Base-by-base conservation (phyloP, 208 protist species). In the Acanthamoeba royreba region DNA sequence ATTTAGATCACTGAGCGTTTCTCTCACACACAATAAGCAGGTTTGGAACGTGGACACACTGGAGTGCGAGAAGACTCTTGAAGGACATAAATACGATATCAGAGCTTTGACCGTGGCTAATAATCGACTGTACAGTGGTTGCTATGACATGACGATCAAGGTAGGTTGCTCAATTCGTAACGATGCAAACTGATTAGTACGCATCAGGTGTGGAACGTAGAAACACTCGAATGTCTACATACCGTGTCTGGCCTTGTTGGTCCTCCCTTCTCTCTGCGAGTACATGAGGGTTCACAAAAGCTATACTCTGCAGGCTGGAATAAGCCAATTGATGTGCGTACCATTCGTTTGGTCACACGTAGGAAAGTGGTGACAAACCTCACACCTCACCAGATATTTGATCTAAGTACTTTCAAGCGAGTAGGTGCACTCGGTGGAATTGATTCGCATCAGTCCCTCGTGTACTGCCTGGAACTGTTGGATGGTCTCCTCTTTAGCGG, bases 81-180 rank as follows among this genome's bases (percentile, higher is more conserved):
- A 55, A 33, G 77, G 77, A 1, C 77, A 87, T 43, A 87, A 47
- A 28, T 87, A 87, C 31, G 77, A 87, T 33, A 58, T 87, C 7
- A 9, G 77, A 15, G 77, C 77, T 8, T 38, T 87, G 33, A 87
- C 77, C 5, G 77, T 87, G 46, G 8, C 5, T 5, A 43, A 58
- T 13, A 33, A 35, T 28, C 8, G 77, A 22, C 77, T 87, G 19
- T 87, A 61, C 77, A 87, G 77, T 53, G 77, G 77, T 11, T 87
- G 77, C 43, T 87, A 87, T 43, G 77, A 87, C 43, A 87, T 87
- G 77, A 87, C 77, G 7, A 87, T 87, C 8, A 87, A 53, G 77
- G 77, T 87, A 53, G 28, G 42, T 46, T 55, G 49, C 49, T 9
- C 49, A 55, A 25, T 19, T 19, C 19, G 13, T 19, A 55, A 55